A percentile compares a stretch with the other conserved stretches of the same genome.
phyloP scores from a whole-genome alignment of 352 stramenopile genomes.

The Aphanomyces euteiches region DNA sequence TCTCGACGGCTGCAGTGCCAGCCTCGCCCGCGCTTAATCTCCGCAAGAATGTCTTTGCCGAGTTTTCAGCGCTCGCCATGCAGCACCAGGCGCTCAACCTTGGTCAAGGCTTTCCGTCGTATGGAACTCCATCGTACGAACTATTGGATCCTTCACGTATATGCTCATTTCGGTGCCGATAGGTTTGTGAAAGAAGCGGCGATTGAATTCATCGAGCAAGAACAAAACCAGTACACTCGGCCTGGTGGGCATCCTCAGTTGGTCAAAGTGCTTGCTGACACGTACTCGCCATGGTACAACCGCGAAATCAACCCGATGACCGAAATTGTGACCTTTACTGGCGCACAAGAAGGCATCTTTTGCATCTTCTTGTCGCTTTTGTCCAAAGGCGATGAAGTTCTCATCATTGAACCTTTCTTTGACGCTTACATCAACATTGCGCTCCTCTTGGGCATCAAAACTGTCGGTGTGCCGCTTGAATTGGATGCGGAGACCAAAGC shows the following conservation, averaged over 20 bases:
- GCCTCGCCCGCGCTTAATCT: slow-evolving; percentile 31
- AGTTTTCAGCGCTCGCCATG: slow-evolving; percentile 81
- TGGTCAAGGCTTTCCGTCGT: slow-evolving; percentile 96
- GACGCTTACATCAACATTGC: slow-evolving; percentile 86
- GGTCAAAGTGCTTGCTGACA: slow-evolving; percentile 68
- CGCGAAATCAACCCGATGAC: slow-evolving; percentile 66
- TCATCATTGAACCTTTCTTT: slow-evolving; percentile 89
- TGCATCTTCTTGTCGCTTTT: slow-evolving; percentile 66
- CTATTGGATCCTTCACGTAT: neutral
- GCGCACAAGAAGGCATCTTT: slow-evolving; percentile 83
- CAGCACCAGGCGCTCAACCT: slow-evolving; percentile 90
- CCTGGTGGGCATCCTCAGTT: slow-evolving; percentile 76
- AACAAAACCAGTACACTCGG: slow-evolving; percentile 89
- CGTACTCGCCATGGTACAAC: slow-evolving; percentile 70
- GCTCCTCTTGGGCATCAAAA: slow-evolving; percentile 75
- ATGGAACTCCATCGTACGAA: slow-evolving; percentile 73
- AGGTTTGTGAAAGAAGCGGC: slow-evolving; percentile 87
- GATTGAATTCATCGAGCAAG: slow-evolving; percentile 67
- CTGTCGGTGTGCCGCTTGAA: slow-evolving; percentile 64
- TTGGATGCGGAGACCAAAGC: slow-evolving; percentile 46
- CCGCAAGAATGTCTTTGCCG: slow-evolving; percentile 78
- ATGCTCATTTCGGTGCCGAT: neutral
- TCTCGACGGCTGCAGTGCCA: slow-evolving; percentile 12
- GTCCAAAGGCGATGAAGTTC: slow-evolving; percentile 67
- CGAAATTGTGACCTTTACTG: slow-evolving; percentile 85